These are phyloP conservation scores for Epichloe scottii DNA, from an alignment of 2,329 filamentous ascomycete species.

Conservation along the genomic window DNA sequence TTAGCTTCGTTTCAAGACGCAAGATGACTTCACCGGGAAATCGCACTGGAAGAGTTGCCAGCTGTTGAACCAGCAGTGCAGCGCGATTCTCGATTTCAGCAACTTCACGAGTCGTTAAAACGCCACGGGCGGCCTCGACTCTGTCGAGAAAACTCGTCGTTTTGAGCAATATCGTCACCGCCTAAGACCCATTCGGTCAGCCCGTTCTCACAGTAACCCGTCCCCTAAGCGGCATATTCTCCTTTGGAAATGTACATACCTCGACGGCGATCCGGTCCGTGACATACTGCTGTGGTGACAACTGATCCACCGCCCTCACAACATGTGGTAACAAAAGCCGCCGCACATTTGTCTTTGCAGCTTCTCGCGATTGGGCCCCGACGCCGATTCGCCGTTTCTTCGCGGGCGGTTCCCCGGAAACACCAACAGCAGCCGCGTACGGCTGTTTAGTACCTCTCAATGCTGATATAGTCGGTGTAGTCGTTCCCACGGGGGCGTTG, in stretches of 20 bases:
- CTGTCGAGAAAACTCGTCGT: constrained; percentile 13
- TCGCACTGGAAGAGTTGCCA: constrained; percentile 12
- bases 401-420: constrained; percentile 14
- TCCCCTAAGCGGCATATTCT: background rate
- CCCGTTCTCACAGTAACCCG: background rate
- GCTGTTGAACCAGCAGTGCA: constrained; percentile 10
- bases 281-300: constrained; percentile 13
- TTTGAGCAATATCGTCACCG: constrained; percentile 13
- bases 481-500: background rate
- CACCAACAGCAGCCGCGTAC: background rate
- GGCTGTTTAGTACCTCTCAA: background rate
- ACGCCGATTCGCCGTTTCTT: constrained; percentile 20
- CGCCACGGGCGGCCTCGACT: constrained; percentile 13
- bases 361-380: constrained; percentile 5
- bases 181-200: constrained; percentile 5
- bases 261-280: constrained; percentile 17
- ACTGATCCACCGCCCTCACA: constrained; percentile 11
- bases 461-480: background rate
- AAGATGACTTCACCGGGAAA: background rate
- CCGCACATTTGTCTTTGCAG: constrained; percentile 15
- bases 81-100: constrained; percentile 9
- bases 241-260: constrained; percentile 11
- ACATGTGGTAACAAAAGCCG: constrained; percentile 23
- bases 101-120: constrained; percentile 9
- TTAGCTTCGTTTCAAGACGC: background rate